Evolutionary conservation across 176 grass and related monocot genomes (phyloP), one percentile per base, ranked within the genome.

Genomic region (Oryza punctata): DNA sequence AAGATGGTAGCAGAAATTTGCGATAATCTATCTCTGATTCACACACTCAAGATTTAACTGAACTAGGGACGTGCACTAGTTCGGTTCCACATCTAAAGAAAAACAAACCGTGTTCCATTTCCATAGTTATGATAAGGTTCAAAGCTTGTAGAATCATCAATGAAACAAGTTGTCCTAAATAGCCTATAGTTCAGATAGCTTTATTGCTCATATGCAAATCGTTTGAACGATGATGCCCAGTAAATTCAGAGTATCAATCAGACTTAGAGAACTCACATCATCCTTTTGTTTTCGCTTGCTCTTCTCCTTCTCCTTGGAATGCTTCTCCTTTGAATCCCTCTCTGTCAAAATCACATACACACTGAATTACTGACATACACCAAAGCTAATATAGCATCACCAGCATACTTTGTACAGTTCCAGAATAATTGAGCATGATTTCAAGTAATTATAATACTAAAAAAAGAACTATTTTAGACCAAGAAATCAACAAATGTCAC

Each of bases 251-350:
- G 44, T 24, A 73, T 21, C 2, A 0, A 21, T 43, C 8, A 37
- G 10, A 86, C 0, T 43, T 43, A 59, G 10, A 86, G 5, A 72
- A 90, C 91, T 90, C 63, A 93, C 91, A 19, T 16, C 23, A 30
- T 85, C 82, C 67, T 74, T 82, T 44, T 90, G 68, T 70, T 82
- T 85, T 47, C 49, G 69, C 38, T 74, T 83, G 79, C 35, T 77
- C 73, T 82, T 90, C 32, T 77, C 73, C 67, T 82, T 78, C 57
- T 78, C 88, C 33, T 86, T 86, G 18, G 84, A 90, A 28, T 67
- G 67, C 18, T 16, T 86, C 47, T 90, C 84, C 74, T 90, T 90
- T 0, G 79, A 83, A 78, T 69, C 68, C 75, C 84, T 83, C 61
- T 83, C 79, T 87, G 84, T 4, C 21, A 86, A 76, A 25, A 84